A percentile compares a stretch with the other conserved stretches of the same genome.
phyloP scores from a whole-genome alignment of 176 grass and related monocot species.

The Aegilops speltoides region DNA sequence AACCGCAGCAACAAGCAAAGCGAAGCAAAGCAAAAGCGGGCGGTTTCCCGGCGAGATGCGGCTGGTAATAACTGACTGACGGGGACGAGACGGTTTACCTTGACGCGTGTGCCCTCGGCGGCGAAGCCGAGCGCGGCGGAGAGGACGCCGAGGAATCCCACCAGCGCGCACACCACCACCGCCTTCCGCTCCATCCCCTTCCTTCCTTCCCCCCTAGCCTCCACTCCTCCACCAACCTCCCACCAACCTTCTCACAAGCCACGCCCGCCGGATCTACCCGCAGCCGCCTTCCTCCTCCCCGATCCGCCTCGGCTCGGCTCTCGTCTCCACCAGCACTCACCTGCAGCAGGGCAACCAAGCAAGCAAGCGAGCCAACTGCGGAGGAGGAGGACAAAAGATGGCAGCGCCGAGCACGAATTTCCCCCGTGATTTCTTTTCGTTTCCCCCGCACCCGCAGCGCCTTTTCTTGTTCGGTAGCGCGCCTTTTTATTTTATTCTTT shows the following conservation, averaged over 20 bases:
- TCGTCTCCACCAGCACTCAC: no score
- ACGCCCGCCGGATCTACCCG: not conserved
- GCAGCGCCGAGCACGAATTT: not conserved
- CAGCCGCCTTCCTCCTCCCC: not conserved
- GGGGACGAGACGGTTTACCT: conserved; percentile 19
- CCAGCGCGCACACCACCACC: conserved; percentile 54
- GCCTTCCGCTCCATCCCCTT: conserved; percentile 74
- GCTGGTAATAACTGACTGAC: not conserved
- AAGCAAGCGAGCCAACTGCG: not conserved
- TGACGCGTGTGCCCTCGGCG: conserved; percentile 88
- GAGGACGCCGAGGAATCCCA: conserved; percentile 80
- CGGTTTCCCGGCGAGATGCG: not conserved
- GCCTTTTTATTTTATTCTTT: not conserved
- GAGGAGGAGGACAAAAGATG: not conserved
- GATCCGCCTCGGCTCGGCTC: not conserved
- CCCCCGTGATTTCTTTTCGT: not conserved
- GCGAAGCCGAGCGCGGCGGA: conserved; percentile 90
- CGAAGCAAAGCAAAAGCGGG: not conserved
- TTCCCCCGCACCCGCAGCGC: no score
- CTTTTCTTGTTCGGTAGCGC: not conserved
- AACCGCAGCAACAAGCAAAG: not conserved
- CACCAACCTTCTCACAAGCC: no score
- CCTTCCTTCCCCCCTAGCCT: no score
- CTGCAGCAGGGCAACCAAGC: not conserved
- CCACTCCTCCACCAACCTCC: no score